Evolutionary conservation across 1,284 basidiomycete species (phyloP).

Genomic region (Phylloboletellus chloephorus): DNA sequence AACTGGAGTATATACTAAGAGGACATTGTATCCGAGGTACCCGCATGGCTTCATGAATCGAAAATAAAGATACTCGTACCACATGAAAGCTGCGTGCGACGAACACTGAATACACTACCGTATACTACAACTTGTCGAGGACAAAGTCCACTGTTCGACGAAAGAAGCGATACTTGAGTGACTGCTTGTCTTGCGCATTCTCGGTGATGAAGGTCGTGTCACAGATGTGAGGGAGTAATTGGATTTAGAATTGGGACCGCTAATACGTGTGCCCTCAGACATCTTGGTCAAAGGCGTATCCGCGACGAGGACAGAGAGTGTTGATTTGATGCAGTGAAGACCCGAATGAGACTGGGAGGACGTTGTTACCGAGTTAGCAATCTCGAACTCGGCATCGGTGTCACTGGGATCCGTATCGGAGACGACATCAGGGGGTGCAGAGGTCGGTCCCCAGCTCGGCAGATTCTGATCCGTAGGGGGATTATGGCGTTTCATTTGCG

Average conservation of each 20-base stretch:
- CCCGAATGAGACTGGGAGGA: conserved; percentile 17
- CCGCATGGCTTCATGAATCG: too few species aligned
- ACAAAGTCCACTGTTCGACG: conserved; percentile 53
- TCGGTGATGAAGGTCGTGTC: conserved; percentile 42
- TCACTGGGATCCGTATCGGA: conserved; percentile 7
- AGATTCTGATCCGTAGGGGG: conserved; percentile 34
- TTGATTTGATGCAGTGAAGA: conserved; percentile 40
- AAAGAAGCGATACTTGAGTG: conserved; percentile 54
- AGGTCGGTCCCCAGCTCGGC: conserved; percentile 45
- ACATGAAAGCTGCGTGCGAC: too few species aligned
- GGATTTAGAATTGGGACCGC: conserved; percentile 14
- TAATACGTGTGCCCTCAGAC: conserved; percentile 17
- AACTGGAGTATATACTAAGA: conserved; percentile 12
- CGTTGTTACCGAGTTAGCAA: conserved; percentile 6
- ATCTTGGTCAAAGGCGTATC: conserved; percentile 23
- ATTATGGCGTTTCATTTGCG: conserved; percentile 32
- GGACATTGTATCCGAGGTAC: conserved; percentile 7
- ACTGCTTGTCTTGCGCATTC: conserved; percentile 45
- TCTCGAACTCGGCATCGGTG: conserved; percentile 7
- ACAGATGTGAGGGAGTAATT: conserved; percentile 17
- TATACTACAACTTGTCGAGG: conserved; percentile 49
- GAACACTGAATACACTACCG: conserved; percentile 6
- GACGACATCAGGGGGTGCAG: conserved; percentile 5
- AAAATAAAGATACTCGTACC: not conserved
- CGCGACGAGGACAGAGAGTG: conserved; percentile 30